phyloP scores from a whole-genome alignment of 495 filamentous ascomycete species.

The Aspergillus sclerotioniger region DNA sequence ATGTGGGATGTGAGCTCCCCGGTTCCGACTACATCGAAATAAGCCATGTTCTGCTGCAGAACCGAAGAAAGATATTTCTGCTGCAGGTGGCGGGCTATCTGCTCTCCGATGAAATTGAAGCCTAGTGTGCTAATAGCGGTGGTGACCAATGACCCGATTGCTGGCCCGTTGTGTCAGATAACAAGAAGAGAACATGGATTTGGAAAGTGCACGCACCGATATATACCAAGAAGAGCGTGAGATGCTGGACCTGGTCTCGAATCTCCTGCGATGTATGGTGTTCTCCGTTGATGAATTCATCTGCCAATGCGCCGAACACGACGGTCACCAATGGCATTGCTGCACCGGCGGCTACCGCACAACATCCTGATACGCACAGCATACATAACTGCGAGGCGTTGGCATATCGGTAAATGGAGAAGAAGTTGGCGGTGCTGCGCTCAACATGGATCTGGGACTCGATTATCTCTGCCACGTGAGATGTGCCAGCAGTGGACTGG shows the following conservation, averaged over 20 bases:
- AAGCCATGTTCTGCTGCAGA: no score
- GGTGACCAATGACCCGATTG: no score
- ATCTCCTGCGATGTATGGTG: background rate
- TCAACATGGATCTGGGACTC: background rate
- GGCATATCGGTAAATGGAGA: conserved; percentile 61
- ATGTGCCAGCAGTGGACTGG: no score
- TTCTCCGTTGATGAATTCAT: conserved; percentile 1
- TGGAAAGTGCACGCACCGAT: background rate
- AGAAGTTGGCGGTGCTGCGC: conserved; percentile 9
- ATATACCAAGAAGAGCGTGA: conserved; percentile 2
- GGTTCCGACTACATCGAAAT: no score
- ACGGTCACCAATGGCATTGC: conserved; percentile 77
- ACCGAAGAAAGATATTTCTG: no score
- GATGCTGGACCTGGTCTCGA: background rate
- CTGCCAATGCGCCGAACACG: conserved; percentile 7
- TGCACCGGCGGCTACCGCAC: conserved; percentile 66
- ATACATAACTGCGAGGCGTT: conserved; percentile 65
- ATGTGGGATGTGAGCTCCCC: background rate
- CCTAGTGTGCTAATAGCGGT: no score
- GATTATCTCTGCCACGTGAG: no score
- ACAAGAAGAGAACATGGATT: background rate
- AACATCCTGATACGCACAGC: conserved; percentile 53
- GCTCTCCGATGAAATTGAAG: no score
- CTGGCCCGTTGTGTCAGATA: no score
- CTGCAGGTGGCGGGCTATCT: no score